Conservation (phyloP, 2,329 filamentous ascomycete species). For the Paracoccidioides lutzii region DNA sequence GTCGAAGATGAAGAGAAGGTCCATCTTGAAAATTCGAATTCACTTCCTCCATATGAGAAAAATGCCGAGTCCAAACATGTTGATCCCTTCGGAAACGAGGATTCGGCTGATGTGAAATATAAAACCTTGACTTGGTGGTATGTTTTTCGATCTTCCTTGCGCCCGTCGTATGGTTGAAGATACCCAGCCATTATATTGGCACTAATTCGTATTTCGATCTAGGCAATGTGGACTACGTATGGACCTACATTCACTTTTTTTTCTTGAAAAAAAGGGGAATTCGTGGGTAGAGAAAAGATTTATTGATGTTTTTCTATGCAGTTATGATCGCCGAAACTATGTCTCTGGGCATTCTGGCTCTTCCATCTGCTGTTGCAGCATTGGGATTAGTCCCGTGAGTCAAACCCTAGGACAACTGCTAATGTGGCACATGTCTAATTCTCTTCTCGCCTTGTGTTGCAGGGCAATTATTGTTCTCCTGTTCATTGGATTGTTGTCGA, state of each 20-base stretch:
- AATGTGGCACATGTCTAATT: no score
- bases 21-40: background rate
- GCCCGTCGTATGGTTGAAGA: no score
- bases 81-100: slow-evolving; percentile 31
- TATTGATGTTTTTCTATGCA: no score
- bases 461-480: slow-evolving; percentile 42
- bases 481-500: slow-evolving; percentile 41
- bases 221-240: slow-evolving; percentile 34
- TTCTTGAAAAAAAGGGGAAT: slow-evolving; percentile 1
- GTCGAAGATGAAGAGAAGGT: background rate
- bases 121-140: slow-evolving; percentile 39
- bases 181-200: no score
- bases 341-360: slow-evolving; percentile 43
- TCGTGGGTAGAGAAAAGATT: no score
- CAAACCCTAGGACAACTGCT: no score
- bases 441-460: background rate
- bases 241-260: slow-evolving; percentile 3
- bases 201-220: no score
- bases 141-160: slow-evolving; percentile 9
- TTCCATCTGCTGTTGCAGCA: slow-evolving; percentile 40
- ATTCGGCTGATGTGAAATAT: slow-evolving; percentile 36
- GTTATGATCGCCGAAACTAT: slow-evolving; percentile 50
- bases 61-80: slow-evolving; percentile 3
- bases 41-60: background rate
- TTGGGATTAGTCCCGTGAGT: slow-evolving; percentile 41